phyloP scores from a whole-genome alignment of 345 rosid genomes.

The Acer negundo region DNA sequence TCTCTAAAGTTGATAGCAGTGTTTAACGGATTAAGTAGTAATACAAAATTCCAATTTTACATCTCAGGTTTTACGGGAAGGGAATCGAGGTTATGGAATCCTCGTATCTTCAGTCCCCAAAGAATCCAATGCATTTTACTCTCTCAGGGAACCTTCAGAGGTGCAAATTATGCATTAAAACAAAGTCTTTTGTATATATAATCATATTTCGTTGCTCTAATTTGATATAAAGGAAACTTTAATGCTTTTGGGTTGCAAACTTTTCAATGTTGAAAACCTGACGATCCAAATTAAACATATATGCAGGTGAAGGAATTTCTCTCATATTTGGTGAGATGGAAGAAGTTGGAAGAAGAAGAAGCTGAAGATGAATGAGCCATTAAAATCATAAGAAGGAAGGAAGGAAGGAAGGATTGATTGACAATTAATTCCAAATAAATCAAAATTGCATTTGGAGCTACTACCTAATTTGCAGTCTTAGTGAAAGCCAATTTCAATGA shows the following conservation, averaged over 20 bases:
- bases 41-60: background rate
- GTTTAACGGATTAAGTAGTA: background rate
- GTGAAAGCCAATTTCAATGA: background rate
- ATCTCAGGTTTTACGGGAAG: conserved; percentile 57
- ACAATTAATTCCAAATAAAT: background rate
- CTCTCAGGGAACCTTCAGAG: conserved; percentile 82
- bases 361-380: background rate
- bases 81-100: conserved; percentile 74
- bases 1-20: background rate
- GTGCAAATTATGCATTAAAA: conserved; percentile 29
- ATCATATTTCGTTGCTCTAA: background rate
- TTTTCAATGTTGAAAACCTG: background rate
- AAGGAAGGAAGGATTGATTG: background rate
- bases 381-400: background rate
- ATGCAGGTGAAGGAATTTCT: conserved; percentile 88
- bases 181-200: background rate
- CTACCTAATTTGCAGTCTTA: background rate
- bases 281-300: background rate
- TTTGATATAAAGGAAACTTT: background rate
- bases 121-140: conserved; percentile 74
- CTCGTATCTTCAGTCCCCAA: conserved; percentile 81
- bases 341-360: conserved; percentile 5
- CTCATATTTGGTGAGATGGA: conserved; percentile 67
- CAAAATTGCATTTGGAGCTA: background rate
- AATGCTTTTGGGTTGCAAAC: background rate